Evolutionary conservation across 495 filamentous ascomycete species (phyloP), one percentile per base, ranked within the genome.

Genomic region (Neurospora cerealis): DNA sequence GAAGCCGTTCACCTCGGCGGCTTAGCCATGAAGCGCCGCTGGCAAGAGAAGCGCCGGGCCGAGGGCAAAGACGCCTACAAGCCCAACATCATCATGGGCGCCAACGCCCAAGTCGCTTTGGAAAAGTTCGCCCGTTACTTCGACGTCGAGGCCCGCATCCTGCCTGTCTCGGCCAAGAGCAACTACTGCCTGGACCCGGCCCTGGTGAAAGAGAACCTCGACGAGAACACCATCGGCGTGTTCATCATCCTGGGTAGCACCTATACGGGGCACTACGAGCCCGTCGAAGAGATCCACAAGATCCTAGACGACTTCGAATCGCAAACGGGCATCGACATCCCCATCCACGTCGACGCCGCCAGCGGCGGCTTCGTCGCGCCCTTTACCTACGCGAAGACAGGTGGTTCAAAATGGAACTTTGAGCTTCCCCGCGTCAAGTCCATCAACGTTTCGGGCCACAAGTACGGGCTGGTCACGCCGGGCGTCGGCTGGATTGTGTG

Each of bases 191-290:
- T 93, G 4, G 91, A 93, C 75, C 86, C 90, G 2, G 83, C 89
- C 13, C 77, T 89, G 44, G 88, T 93, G 3, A 86, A 84, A 73
- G 76, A 92, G 74, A 92, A 89, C 69, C 83, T 93, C 41, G 91
- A 93, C 75, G 91, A 93, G 79, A 93, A 94, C 71, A 93, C 92
- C 0, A 93, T 93, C 75, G 92, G 92, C 6, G 81, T 94, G 5
- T 94, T 93, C 79, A 89, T 91, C 3, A 94, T 93, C 69, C 74
- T 93, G 37, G 92, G 92, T 15, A 89, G 85, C 71, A 94, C 92
- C 0, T 93, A 93, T 72, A 93, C 92, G 0, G 91, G 92, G 1
- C 91, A 93, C 74, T 93, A 88, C 74, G 91, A 94, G 81, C 92
- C 91, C 0, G 91, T 93, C 1, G 88, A 92, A 75, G 86, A 91